phyloP scores from a whole-genome alignment of 192 early-diverging fungal species.

The Dimargaris cristalligena region DNA sequence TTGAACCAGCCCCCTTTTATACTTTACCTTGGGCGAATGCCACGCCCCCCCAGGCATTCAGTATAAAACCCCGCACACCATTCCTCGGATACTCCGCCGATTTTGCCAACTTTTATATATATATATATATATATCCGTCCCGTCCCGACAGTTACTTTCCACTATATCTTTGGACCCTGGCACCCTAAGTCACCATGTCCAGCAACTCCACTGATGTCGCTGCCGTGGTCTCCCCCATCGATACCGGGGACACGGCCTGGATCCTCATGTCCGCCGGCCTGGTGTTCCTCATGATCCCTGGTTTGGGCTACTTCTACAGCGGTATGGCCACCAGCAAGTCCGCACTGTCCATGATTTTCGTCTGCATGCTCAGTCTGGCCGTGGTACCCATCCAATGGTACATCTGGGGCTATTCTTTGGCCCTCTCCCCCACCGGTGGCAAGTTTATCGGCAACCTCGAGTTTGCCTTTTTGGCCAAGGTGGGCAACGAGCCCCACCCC shows the following conservation, averaged over 20 bases:
- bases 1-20: too few species aligned
- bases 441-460: conserved; percentile 54
- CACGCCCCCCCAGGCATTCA: neutral
- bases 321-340: conserved; percentile 62
- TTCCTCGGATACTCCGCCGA: neutral
- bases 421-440: conserved; percentile 44
- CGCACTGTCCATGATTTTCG: conserved; percentile 58
- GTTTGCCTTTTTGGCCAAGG: conserved; percentile 39
- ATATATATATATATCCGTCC: too few species aligned
- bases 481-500: conserved; percentile 33
- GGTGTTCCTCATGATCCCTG: conserved; percentile 61
- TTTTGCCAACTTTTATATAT: too few species aligned
- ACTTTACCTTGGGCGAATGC: too few species aligned
- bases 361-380: conserved; percentile 50
- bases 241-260: conserved; percentile 55
- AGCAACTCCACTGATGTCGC: too few species aligned
- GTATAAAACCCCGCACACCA: neutral
- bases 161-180: conserved; percentile 3
- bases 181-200: neutral
- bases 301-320: conserved; percentile 61
- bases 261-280: conserved; percentile 48
- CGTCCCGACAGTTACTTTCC: neutral
- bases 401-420: conserved; percentile 51
- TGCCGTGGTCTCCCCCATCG: conserved; percentile 19
- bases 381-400: conserved; percentile 62